These are phyloP conservation scores for Limnomonas spitsbergensis DNA, from an alignment of 139 green algal species.

Conservation along the genomic window DNA sequence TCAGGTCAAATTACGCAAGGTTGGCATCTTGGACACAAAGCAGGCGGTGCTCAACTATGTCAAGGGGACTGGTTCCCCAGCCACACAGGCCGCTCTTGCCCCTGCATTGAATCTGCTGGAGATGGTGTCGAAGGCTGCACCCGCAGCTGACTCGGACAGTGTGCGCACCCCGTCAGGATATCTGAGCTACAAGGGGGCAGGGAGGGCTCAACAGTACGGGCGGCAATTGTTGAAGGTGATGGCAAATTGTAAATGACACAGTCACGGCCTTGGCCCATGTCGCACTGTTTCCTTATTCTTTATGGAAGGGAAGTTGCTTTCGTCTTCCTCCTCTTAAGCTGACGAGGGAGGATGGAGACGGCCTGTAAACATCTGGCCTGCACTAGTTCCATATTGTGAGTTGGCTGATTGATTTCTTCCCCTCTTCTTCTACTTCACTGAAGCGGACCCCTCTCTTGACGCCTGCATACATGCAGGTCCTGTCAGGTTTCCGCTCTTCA, in stretches of 20 bases:
- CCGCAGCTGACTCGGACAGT: background rate
- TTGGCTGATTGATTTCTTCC: no score
- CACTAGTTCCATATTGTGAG: no score
- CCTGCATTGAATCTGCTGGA: background rate
- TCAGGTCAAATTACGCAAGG: background rate
- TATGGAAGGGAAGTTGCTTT: no score
- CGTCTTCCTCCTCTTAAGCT: no score
- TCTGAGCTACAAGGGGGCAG: slow-evolving; percentile 2
- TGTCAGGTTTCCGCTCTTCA: slow-evolving; percentile 2
- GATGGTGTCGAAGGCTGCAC: background rate
- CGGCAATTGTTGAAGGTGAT: background rate
- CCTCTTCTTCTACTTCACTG: no score
- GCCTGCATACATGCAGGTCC: no score
- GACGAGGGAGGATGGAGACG: no score
- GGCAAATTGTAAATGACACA: no score
- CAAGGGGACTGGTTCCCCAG: background rate
- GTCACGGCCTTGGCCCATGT: no score
- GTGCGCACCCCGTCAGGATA: background rate
- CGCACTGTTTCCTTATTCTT: no score
- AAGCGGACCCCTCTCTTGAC: no score
- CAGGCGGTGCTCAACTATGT: background rate
- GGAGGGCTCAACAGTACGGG: background rate
- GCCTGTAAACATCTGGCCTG: no score
- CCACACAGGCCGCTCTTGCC: background rate
- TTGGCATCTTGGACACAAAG: background rate